These are phyloP conservation scores for Conidiobolus incongruus DNA, from an alignment of 371 early-diverging fungal species.

Conservation along the genomic window DNA sequence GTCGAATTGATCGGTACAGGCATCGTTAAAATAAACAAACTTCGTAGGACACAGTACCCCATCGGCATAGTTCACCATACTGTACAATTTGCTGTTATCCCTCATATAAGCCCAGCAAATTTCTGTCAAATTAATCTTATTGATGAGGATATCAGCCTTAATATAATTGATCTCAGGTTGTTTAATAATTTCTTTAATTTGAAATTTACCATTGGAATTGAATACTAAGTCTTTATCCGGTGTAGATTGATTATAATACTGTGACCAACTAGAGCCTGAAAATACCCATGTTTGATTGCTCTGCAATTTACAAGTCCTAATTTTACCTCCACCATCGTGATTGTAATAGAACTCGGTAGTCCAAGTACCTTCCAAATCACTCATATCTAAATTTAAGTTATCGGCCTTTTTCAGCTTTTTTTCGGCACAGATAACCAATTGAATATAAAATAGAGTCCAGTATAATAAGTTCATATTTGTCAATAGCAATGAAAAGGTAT, in stretches of 20 bases:
- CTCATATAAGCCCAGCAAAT: conserved; percentile 1
- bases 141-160: conserved; percentile 1
- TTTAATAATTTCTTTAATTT: background rate
- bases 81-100: conserved; percentile 1
- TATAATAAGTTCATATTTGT: too few species aligned
- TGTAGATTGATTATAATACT: too few species aligned
- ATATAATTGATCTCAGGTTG: conserved; percentile 1
- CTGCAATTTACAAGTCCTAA: background rate
- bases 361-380: conserved; percentile 2
- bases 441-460: too few species aligned
- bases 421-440: too few species aligned
- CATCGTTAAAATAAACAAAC: conserved; percentile 2
- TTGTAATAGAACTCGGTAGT: conserved; percentile 1
- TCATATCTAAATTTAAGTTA: too few species aligned
- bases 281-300: background rate
- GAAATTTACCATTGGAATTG: background rate
- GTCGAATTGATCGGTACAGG: background rate
- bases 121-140: background rate
- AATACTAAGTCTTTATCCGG: background rate
- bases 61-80: conserved; percentile 2
- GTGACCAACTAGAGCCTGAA: background rate
- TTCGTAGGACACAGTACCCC: background rate
- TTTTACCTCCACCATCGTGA: background rate
- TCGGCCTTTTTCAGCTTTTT: too few species aligned
- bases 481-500: too few species aligned